Evolutionary conservation across 495 filamentous ascomycete species (phyloP), one percentile per base, ranked within the genome.

Genomic region (Penicillium silybi): DNA sequence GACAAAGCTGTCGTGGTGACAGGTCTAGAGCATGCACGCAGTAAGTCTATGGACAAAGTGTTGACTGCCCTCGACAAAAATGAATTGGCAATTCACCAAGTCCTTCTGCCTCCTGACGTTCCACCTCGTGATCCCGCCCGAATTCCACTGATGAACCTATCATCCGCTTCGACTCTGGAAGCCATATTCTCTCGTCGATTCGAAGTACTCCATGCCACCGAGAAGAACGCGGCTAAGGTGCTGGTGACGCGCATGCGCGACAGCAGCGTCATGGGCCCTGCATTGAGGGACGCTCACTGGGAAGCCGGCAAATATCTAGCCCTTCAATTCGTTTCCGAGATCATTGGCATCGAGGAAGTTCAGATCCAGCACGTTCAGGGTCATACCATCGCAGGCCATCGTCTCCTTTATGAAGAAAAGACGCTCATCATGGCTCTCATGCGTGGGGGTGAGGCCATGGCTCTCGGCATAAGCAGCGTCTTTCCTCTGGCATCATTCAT

Each of bases 401-500:
- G 75, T 9, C 72, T 87, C 7, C 34, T 48, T 0, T 32, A 76
- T 37, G 81, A 88, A 63, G 6, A 66, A 8, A 52, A 66, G 17
- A 86, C 82, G 4, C 53, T 73, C 15, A 85, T 88, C 39, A 73
- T 87, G 11, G 65, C 82, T 0, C 63, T 87, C 20, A 85, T 87
- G 84, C 80, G 84, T 25, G 84, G 80, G 17, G 84, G 84, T 22
- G 82, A 85, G 61, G 70, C 84, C 11, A 83, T 88, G 80, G 85
- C 84, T n/a, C 67, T 74, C 6, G 84, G 84, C 6, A 73, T 87
- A 50, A 82, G 61, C 56, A 72, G 83, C 2, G 77, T 69, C 19
- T 79, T 86, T 25, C 77, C 79, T 0, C 51, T 60, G 1, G 79
- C 83, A 13, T 75, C 67, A 60, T 82, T 86, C 52, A 29, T 82